These are phyloP conservation scores for Xerocomus brunneocitrinus DNA, from an alignment of 768 basidiomycete genomes.

Conservation along the genomic window DNA sequence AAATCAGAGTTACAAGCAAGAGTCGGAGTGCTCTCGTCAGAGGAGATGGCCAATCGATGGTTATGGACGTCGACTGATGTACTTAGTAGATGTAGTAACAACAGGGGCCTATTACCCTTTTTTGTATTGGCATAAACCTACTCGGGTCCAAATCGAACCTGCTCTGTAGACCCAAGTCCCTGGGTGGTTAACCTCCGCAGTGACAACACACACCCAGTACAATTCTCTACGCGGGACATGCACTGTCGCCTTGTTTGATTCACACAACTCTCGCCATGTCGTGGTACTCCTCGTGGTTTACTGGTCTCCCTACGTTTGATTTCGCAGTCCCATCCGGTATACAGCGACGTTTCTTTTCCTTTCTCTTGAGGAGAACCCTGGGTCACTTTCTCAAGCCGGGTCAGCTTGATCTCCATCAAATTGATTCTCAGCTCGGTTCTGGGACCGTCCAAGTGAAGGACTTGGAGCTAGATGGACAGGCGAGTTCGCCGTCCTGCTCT, in stretches of 20 bases:
- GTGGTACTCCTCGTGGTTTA: slow-evolving; percentile 57
- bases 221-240: slow-evolving; percentile 13
- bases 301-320: slow-evolving; percentile 57
- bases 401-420: slow-evolving; percentile 79
- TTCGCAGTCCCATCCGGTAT: slow-evolving; percentile 65
- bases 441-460: slow-evolving; percentile 85
- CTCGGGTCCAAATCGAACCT: background rate
- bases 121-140: slow-evolving; percentile 11
- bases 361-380: slow-evolving; percentile 74
- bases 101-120: slow-evolving; percentile 20
- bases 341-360: slow-evolving; percentile 87
- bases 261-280: slow-evolving; percentile 32
- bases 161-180: slow-evolving; percentile 1
- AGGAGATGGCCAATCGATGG: slow-evolving; percentile 85
- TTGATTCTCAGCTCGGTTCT: slow-evolving; percentile 90
- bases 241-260: slow-evolving; percentile 10
- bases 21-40: slow-evolving; percentile 68
- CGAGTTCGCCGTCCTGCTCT: slow-evolving; percentile 34
- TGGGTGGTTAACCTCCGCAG: slow-evolving; percentile 3
- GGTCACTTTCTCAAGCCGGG: slow-evolving; percentile 87
- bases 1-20: slow-evolving; percentile 68
- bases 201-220: background rate
- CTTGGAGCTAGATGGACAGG: slow-evolving; percentile 72
- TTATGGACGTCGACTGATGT: slow-evolving; percentile 75
- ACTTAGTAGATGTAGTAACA: background rate